phyloP scores from a whole-genome alignment of 345 rosid species.

The Melastoma malabathricum region DNA sequence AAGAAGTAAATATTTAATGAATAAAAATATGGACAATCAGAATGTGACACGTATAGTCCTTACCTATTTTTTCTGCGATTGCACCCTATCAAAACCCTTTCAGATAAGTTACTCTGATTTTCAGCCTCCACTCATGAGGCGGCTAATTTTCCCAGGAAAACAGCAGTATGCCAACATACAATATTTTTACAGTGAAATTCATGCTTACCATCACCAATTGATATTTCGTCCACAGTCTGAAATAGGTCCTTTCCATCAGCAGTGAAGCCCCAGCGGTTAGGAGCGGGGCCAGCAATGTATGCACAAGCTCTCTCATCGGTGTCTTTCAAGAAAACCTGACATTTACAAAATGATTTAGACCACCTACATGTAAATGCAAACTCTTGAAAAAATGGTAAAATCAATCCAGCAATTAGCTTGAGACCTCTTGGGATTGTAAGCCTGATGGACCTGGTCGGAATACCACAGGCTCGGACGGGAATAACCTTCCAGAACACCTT shows the following conservation, averaged over 20 bases:
- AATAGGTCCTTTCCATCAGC: conserved; percentile 76
- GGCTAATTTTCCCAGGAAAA: no score
- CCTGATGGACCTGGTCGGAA: conserved; percentile 68
- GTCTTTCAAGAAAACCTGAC: conserved; percentile 88
- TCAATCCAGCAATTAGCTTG: conserved; percentile 14
- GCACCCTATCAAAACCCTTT: no score
- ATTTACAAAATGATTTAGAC: not conserved
- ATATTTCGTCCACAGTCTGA: conserved; percentile 34
- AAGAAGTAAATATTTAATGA: no score
- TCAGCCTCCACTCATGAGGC: no score
- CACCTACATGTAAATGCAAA: not conserved
- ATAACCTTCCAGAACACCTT: conserved; percentile 21
- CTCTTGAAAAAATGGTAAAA: conserved; percentile 4
- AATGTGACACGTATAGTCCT: no score
- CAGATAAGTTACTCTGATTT: no score
- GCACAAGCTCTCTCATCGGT: conserved; percentile 99
- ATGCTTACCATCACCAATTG: conserved; percentile 42
- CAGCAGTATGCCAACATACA: not conserved
- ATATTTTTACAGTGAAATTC: not conserved
- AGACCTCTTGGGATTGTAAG: conserved; percentile 71
- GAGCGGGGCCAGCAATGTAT: conserved; percentile 99
- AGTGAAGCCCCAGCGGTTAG: conserved; percentile 95
- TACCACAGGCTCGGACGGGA: conserved; percentile 37
- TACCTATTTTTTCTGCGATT: no score
- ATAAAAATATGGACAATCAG: no score